Conservation (phyloP, 129 eudicot species). For the Escallonia herrerae region DNA sequence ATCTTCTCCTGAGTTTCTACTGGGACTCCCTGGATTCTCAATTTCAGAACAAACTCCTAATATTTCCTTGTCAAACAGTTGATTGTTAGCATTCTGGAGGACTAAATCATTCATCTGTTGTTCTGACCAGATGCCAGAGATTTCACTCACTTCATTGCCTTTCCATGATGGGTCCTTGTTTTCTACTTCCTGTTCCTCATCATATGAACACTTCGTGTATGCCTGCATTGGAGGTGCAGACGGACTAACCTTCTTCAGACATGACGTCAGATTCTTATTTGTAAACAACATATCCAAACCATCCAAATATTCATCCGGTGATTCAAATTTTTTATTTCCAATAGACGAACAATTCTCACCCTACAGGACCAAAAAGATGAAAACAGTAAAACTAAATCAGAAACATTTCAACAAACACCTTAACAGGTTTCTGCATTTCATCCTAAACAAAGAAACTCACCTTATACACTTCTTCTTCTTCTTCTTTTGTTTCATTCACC, state of each 20-base stretch:
- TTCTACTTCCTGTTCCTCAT: slow-evolving; percentile 22
- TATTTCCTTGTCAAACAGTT: neutral
- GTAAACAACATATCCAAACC: slow-evolving; percentile 19
- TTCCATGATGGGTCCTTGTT: slow-evolving; percentile 10
- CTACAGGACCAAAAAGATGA: slow-evolving; percentile 22
- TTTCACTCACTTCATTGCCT: slow-evolving; percentile 13
- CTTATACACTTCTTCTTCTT: slow-evolving; percentile 30
- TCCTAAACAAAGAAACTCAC: slow-evolving; percentile 13
- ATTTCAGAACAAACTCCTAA: slow-evolving; percentile 15
- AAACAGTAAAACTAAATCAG: neutral
- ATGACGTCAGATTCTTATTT: slow-evolving; percentile 8
- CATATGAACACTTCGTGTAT: slow-evolving; percentile 9
- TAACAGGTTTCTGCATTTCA: too few relatives aligned
- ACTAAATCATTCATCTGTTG: neutral
- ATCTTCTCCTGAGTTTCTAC: slow-evolving; percentile 5
- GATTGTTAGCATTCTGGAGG: slow-evolving; percentile 4
- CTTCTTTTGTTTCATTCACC: slow-evolving; percentile 24
- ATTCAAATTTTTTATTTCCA: slow-evolving; percentile 16
- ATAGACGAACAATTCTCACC: slow-evolving; percentile 23
- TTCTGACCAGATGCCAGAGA: slow-evolving; percentile 13
- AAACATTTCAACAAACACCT: too few relatives aligned
- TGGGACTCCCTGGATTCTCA: slow-evolving; percentile 2
- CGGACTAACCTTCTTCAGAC: slow-evolving; percentile 16
- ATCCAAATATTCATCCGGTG: slow-evolving; percentile 26
- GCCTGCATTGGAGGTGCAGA: slow-evolving; percentile 13